phyloP scores from a whole-genome alignment of 768 basidiomycete genomes.

The Kwoniella botswanensis region DNA sequence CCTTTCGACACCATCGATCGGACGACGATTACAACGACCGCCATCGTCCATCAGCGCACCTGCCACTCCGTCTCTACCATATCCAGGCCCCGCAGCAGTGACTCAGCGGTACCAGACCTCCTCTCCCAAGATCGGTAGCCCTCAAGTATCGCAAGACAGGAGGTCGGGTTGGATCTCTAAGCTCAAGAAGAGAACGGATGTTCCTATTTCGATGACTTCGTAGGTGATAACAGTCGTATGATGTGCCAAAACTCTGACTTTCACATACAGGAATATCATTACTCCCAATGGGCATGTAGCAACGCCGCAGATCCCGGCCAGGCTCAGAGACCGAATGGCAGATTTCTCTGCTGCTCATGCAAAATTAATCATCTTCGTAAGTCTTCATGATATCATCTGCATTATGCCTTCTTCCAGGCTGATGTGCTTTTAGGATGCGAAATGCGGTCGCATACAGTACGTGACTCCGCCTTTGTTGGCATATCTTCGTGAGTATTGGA shows the following conservation, averaged over 20 bases:
- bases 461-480: conserved; percentile 28
- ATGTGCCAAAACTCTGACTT: not conserved
- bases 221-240: conserved; percentile 1
- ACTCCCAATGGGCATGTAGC: too few relatives aligned
- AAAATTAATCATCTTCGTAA: conserved; percentile 31
- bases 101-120: not conserved
- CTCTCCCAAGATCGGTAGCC: not conserved
- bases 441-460: conserved; percentile 25
- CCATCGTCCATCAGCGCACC: not conserved
- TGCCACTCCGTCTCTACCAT: not conserved
- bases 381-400: not conserved
- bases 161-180: conserved; percentile 15
- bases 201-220: conserved; percentile 2
- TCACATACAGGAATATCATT: too few relatives aligned
- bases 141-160: conserved; percentile 3
- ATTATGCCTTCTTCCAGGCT: not conserved
- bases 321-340: conserved; percentile 27
- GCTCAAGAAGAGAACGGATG: not conserved
- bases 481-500: conserved; percentile 25
- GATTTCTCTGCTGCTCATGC: conserved; percentile 33
- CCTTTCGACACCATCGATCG: not conserved
- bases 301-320: not conserved
- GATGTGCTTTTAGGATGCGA: conserved; percentile 7
- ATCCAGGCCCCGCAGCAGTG: not conserved
- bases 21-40: not conserved